Conservation (phyloP, 768 basidiomycete species). For the Auriscalpium orientale region DNA sequence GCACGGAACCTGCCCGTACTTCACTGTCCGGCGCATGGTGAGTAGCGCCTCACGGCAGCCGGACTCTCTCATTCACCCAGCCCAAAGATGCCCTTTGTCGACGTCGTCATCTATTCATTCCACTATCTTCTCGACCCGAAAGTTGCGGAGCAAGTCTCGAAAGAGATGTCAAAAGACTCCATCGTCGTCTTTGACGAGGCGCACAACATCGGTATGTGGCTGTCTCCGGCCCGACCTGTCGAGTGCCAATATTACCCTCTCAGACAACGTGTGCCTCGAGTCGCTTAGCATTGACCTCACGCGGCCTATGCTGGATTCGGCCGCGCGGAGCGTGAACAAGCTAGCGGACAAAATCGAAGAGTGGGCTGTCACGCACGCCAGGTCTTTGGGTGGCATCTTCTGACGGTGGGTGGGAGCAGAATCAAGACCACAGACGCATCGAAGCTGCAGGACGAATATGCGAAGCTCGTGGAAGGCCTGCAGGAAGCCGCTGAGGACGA, state of each 20-base stretch:
- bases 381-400: background rate
- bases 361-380: slow-evolving; percentile 36
- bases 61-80: background rate
- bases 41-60: slow-evolving; percentile 13
- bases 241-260: slow-evolving; percentile 1
- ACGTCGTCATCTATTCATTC: slow-evolving; percentile 97
- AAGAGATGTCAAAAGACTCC: slow-evolving; percentile 94
- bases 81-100: slow-evolving; percentile 84
- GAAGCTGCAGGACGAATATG: slow-evolving; percentile 95
- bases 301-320: slow-evolving; percentile 94
- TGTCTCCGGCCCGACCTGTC: background rate
- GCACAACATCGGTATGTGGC: slow-evolving; percentile 84
- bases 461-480: slow-evolving; percentile 88
- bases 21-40: slow-evolving; percentile 93
- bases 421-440: slow-evolving; percentile 91
- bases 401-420: slow-evolving; percentile 31
- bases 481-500: slow-evolving; percentile 71
- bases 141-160: slow-evolving; percentile 97
- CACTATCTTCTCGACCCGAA: slow-evolving; percentile 98
- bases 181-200: slow-evolving; percentile 99
- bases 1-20: slow-evolving; percentile 88
- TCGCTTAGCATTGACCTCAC: slow-evolving; percentile 96
- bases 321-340: slow-evolving; percentile 77
- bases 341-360: slow-evolving; percentile 92
- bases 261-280: slow-evolving; percentile 98